phyloP scores from a whole-genome alignment of 441 rosid species.

The Pelargonium fulgidum region DNA sequence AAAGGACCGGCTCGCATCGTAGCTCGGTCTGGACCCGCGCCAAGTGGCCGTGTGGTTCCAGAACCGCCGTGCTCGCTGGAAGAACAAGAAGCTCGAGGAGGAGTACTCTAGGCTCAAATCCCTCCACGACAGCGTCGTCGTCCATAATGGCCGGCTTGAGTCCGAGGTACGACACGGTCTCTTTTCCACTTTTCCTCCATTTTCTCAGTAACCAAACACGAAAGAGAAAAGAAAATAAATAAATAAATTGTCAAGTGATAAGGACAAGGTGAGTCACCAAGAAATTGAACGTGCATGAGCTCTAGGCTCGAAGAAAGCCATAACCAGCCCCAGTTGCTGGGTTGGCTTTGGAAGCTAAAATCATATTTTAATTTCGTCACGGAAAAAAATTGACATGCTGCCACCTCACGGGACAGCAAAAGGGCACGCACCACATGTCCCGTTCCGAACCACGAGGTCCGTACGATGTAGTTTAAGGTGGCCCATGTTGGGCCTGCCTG shows the following conservation, averaged over 20 bases:
- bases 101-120: conserved; percentile 1
- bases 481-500: conserved; percentile 4
- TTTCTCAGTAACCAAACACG: too few relatives aligned
- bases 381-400: background rate
- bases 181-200: too few relatives aligned
- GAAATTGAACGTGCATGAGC: too few relatives aligned
- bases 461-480: conserved; percentile 6
- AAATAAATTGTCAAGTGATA: too few relatives aligned
- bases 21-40: background rate
- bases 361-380: too few relatives aligned
- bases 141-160: background rate
- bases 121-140: background rate
- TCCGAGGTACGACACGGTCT: background rate
- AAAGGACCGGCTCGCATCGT: background rate
- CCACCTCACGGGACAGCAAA: background rate
- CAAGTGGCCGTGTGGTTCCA: background rate
- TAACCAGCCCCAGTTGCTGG: too few relatives aligned
- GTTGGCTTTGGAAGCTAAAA: too few relatives aligned
- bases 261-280: too few relatives aligned
- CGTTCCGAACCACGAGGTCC: background rate
- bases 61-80: conserved; percentile 6
- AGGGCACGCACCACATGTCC: background rate
- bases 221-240: too few relatives aligned
- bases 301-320: too few relatives aligned
- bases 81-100: conserved; percentile 3